phyloP scores from a whole-genome alignment of 805 yeast species.

The Priceomyces melissophilus region DNA sequence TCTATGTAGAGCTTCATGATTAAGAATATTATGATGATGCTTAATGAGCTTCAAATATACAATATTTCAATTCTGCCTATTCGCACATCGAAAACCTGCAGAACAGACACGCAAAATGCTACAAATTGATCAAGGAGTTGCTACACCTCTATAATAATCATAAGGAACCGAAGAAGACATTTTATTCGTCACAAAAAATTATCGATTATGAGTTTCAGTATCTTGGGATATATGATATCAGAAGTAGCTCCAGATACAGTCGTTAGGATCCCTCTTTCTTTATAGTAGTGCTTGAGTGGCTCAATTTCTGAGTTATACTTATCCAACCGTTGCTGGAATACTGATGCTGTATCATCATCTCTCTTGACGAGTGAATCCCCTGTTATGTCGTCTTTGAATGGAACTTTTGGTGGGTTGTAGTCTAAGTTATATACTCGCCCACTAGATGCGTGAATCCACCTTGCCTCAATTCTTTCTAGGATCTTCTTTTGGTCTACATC shows the following conservation, averaged over 20 bases:
- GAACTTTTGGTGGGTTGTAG: slow-evolving; percentile 83
- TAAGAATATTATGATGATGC: too few relatives aligned
- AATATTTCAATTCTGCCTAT: too few relatives aligned
- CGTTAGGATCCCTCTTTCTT: slow-evolving; percentile 38
- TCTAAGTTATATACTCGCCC: slow-evolving; percentile 85
- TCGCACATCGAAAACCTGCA: too few relatives aligned
- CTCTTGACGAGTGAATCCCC: slow-evolving; percentile 83
- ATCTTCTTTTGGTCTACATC: slow-evolving; percentile 86
- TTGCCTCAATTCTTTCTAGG: slow-evolving; percentile 72
- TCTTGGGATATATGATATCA: slow-evolving; percentile 77
- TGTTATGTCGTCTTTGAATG: slow-evolving; percentile 82
- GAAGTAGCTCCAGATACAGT: slow-evolving; percentile 75
- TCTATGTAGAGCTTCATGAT: slow-evolving; percentile 80
- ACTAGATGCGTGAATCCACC: slow-evolving; percentile 81
- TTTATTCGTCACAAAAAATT: slow-evolving; percentile 6
- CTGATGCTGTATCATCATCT: slow-evolving; percentile 76
- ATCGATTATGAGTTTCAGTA: slow-evolving; percentile 25
- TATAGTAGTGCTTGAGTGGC: slow-evolving; percentile 67
- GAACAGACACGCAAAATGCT: too few relatives aligned
- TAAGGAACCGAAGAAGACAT: not conserved
- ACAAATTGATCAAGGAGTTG: too few relatives aligned
- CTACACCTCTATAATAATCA: too few relatives aligned
- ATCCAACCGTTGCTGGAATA: slow-evolving; percentile 64
- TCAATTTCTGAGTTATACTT: slow-evolving; percentile 54
- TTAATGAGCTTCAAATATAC: too few relatives aligned